Conservation (phyloP, 352 stramenopile species). For the Plasmopara muralis region DNA sequence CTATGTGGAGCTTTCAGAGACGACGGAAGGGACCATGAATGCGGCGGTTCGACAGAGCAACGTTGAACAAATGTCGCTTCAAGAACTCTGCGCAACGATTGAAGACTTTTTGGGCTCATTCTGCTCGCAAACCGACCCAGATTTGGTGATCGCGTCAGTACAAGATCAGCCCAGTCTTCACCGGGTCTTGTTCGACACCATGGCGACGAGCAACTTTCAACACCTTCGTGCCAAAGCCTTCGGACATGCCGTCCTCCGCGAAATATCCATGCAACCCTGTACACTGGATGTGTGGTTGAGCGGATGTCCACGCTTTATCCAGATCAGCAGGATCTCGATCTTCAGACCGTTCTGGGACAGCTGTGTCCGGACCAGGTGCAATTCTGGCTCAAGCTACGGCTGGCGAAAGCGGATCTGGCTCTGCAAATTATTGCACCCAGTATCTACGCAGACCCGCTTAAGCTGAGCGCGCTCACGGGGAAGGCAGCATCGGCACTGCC, state of each 20-base stretch:
- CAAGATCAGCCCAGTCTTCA: slow-evolving; percentile 1
- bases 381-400: neutral
- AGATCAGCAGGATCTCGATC: slow-evolving; percentile 15
- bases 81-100: neutral
- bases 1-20: neutral
- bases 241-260: neutral
- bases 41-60: neutral
- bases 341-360: slow-evolving; percentile 32
- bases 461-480: neutral
- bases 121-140: neutral
- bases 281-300: neutral
- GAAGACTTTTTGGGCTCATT: neutral
- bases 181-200: neutral
- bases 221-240: slow-evolving; percentile 1
- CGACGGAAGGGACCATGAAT: neutral
- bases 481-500: neutral
- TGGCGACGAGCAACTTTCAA: neutral
- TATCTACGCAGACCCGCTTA: slow-evolving; percentile 1
- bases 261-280: neutral
- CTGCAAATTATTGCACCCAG: slow-evolving; percentile 3
- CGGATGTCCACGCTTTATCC: neutral
- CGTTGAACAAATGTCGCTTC: neutral
- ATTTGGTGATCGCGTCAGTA: neutral
- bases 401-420: neutral
- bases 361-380: neutral